Evolutionary conservation across 2,329 filamentous ascomycete genomes (phyloP).

Genomic region (Aspergillaceae sp.): DNA sequence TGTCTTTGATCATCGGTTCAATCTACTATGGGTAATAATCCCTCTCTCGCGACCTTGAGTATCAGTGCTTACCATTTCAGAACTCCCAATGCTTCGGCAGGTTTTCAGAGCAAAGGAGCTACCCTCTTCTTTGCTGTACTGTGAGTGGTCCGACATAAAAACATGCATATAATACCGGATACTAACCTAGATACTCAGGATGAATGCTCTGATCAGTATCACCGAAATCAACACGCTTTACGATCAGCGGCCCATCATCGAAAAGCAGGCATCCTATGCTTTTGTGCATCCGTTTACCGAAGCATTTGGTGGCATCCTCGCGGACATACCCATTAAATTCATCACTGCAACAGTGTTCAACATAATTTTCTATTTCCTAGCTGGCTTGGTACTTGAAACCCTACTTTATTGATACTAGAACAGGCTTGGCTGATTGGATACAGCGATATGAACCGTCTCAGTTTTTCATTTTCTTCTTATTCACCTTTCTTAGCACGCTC

Average conservation of each 20-base stretch:
- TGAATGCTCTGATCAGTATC: slow-evolving; percentile 55
- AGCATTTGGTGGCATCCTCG: slow-evolving; percentile 75
- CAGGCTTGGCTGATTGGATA: neutral
- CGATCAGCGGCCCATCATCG: slow-evolving; percentile 81
- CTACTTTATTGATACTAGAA: neutral
- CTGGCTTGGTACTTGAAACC: slow-evolving; percentile 47
- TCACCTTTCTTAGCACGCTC: slow-evolving; percentile 52
- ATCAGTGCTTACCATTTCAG: slow-evolving; percentile 49
- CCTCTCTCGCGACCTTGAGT: neutral
- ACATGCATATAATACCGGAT: too few relatives aligned
- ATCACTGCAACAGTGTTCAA: slow-evolving; percentile 68
- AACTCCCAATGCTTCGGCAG: slow-evolving; percentile 56
- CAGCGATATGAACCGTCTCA: slow-evolving; percentile 29
- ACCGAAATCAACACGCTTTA: slow-evolving; percentile 78
- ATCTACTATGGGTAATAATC: slow-evolving; percentile 26
- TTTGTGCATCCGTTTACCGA: slow-evolving; percentile 86
- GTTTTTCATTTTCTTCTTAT: slow-evolving; percentile 58
- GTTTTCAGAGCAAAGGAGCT: slow-evolving; percentile 70
- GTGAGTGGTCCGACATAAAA: slow-evolving; percentile 52
- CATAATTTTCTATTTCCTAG: slow-evolving; percentile 75
- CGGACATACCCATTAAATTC: slow-evolving; percentile 78
- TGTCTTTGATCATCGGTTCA: slow-evolving; percentile 68
- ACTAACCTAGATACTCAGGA: slow-evolving; percentile 5
- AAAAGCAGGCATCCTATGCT: slow-evolving; percentile 81
- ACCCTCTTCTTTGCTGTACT: slow-evolving; percentile 80